Evolutionary conservation across 352 stramenopile species (phyloP).

Genomic region (Phytophthora agathidicida): DNA sequence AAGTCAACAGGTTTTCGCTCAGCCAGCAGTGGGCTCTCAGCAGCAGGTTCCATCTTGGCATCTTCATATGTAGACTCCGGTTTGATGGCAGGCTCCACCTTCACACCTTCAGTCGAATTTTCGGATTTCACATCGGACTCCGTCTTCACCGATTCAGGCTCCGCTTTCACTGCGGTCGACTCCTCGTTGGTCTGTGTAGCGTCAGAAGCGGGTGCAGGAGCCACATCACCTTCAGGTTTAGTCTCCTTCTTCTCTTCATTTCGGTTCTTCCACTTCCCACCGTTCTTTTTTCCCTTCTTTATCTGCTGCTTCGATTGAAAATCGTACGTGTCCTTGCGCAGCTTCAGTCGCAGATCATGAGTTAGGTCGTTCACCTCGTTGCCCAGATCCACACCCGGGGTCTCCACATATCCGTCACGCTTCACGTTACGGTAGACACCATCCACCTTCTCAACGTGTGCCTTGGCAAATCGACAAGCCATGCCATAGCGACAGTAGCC

Average conservation of each 20-base stretch:
- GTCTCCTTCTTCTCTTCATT: slow-evolving; percentile 27
- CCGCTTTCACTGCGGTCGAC: not conserved
- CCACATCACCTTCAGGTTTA: slow-evolving; percentile 1
- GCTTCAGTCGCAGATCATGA: slow-evolving; percentile 75
- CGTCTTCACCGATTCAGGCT: not conserved
- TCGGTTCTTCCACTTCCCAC: slow-evolving; percentile 39
- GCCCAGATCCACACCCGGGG: slow-evolving; percentile 30
- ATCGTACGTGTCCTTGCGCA: slow-evolving; percentile 94
- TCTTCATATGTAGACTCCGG: slow-evolving; percentile 13
- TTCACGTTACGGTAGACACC: slow-evolving; percentile 56
- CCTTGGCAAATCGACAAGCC: slow-evolving; percentile 90
- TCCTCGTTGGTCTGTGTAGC: not conserved
- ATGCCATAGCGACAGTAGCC: slow-evolving; percentile 93
- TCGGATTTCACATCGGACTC: slow-evolving; percentile 1
- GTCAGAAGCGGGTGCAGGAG: not conserved
- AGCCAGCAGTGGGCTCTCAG: slow-evolving; percentile 49
- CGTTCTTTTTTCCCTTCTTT: slow-evolving; percentile 59
- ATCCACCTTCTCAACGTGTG: slow-evolving; percentile 79
- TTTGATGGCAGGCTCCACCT: slow-evolving; percentile 2
- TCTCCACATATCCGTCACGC: slow-evolving; percentile 36
- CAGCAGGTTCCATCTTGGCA: slow-evolving; percentile 35
- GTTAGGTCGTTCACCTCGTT: slow-evolving; percentile 88
- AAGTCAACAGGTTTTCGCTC: slow-evolving; percentile 96
- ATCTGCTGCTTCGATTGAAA: slow-evolving; percentile 87
- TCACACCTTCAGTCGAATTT: not conserved